phyloP scores from a whole-genome alignment of 2,329 filamentous ascomycete species.

The Thielaviopsis cerberus region DNA sequence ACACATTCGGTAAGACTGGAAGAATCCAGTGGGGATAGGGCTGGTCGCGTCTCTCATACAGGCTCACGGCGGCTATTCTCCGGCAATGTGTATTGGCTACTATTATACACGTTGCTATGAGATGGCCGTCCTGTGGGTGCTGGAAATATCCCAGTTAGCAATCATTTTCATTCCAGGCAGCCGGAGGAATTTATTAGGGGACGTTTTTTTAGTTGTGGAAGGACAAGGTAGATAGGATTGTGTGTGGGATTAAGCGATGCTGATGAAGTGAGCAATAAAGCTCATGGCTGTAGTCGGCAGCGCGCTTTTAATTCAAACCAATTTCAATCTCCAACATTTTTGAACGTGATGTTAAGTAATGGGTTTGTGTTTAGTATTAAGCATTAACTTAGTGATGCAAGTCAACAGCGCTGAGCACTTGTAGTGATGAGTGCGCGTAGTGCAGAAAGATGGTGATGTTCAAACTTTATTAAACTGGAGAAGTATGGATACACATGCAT shows the following conservation, averaged over 20 bases:
- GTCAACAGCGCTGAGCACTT: too few relatives aligned
- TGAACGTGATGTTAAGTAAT: conserved; percentile 10
- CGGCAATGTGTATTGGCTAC: background rate
- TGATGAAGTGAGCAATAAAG: conserved; percentile 14
- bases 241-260: conserved; percentile 14
- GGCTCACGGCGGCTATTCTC: conserved; percentile 18
- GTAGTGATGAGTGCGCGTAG: too few relatives aligned
- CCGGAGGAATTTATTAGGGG: conserved; percentile 1
- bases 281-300: conserved; percentile 19
- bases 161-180: background rate
- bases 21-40: too few relatives aligned
- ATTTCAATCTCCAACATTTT: conserved; percentile 21
- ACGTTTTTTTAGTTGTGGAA: conserved; percentile 17
- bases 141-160: conserved; percentile 2
- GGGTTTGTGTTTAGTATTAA: background rate
- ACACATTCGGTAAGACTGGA: too few relatives aligned
- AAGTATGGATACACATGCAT: too few relatives aligned
- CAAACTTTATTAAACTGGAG: too few relatives aligned
- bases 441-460: too few relatives aligned
- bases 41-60: conserved; percentile 27
- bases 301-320: conserved; percentile 19
- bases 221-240: conserved; percentile 21
- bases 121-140: background rate
- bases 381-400: too few relatives aligned
- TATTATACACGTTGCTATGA: background rate